Conservation (phyloP, 129 eudicot species). For the Artemisia tridentata region DNA sequence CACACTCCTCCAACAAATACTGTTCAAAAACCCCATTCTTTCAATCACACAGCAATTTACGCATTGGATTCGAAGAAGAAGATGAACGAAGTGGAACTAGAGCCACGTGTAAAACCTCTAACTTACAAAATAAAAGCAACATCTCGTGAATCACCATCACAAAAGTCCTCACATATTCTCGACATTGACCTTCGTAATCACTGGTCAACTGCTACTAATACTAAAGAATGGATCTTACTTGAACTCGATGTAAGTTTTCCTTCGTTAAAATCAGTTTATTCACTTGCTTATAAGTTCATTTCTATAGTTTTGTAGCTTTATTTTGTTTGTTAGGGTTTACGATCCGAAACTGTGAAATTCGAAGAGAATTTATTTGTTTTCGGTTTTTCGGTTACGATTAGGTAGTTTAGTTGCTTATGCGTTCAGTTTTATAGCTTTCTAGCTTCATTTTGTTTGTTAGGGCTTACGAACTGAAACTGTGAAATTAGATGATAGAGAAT, state of each 20-base stretch:
- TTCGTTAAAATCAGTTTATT: background rate
- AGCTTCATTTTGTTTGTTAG: too few species aligned
- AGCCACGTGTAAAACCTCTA: constrained; percentile 74
- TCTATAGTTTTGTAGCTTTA: background rate
- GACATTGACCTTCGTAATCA: constrained; percentile 92
- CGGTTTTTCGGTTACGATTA: too few species aligned
- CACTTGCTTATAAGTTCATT: background rate
- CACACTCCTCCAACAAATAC: too few species aligned
- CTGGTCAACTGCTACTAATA: constrained; percentile 96
- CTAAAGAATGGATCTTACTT: constrained; percentile 94
- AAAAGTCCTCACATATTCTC: constrained; percentile 71
- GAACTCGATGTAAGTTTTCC: constrained; percentile 60
- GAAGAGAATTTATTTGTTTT: too few species aligned
- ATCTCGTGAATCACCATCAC: constrained; percentile 81
- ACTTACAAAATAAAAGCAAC: constrained; percentile 72
- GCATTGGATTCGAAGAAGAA: background rate
- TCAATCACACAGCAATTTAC: too few species aligned
- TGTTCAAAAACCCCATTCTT: constrained; percentile 5
- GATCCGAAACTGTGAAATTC: too few species aligned
- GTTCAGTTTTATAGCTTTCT: too few species aligned
- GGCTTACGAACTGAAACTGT: too few species aligned
- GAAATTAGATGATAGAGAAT: too few species aligned
- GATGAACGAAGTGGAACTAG: constrained; percentile 74
- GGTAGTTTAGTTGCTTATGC: too few species aligned
- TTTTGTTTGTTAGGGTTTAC: too few species aligned